Base-by-base conservation (phyloP, 768 basidiomycete genomes). In the Termitomyces bulborhizus region DNA sequence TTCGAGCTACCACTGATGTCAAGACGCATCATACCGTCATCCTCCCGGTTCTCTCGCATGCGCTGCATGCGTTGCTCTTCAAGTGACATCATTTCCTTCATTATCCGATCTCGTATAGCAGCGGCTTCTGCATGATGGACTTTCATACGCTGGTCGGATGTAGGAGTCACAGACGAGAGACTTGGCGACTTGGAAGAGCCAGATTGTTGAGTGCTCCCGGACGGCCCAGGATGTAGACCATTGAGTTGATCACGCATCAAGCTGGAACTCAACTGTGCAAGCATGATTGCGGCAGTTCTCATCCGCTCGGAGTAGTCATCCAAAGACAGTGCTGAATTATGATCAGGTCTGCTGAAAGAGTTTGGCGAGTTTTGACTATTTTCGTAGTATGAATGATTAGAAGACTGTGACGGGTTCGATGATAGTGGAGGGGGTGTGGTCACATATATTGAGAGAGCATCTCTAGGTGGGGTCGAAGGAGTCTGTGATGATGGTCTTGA, bases 301-400 rank as follows among this genome's bases (percentile, higher is more conserved):
- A 99, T 99, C 49, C 97, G 84, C 61, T 98, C 93, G 0, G 96
- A 96, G 71, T 99, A 99, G 62, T 99, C 96, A 62, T 99, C 96
- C 24, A 99, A 75, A 0, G 94, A 93, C 13, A 98, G 72, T 65
- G 21, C 68, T 69, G 6, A 63, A 66, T 1, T 65, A 34, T 27
- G 63, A 61, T 40, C 42, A 43, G n/a, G 63, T 55, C 42, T 45
- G 45, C 42, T 62, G 15, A 43, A 55, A 43, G 15, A 60, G 54
- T 46, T 61, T 46, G 36, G 55, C 37, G 37, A 52, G 52, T 41
- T 52, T 24, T 57, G 60, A 40, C 57, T 63, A 43, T 58, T 32
- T 21, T 49, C 24, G 43, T 56, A 36, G 57, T 45, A 56, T 21
- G 26, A 13, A 8, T 39, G 41, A 52, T 48, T 34, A 16, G 54